Conservation (phyloP, 768 basidiomycete genomes). For the Hypholoma sublateritium region DNA sequence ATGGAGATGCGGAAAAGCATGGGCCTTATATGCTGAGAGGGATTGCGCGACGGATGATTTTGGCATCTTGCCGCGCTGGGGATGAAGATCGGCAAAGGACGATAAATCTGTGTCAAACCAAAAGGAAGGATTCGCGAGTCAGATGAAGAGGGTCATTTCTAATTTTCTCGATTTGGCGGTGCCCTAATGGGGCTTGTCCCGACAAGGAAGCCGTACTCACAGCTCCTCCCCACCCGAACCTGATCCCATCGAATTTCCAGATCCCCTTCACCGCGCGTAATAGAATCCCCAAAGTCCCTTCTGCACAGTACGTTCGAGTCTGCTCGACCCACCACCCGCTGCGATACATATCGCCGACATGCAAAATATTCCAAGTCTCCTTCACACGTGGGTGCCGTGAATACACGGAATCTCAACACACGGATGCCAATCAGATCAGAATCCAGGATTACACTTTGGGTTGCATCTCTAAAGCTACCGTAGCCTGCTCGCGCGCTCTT, state of each 20-base stretch:
- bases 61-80: slow-evolving; percentile 33
- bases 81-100: slow-evolving; percentile 44
- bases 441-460: too few relatives aligned
- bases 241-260: slow-evolving; percentile 14
- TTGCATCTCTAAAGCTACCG: too few relatives aligned
- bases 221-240: too few relatives aligned
- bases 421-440: too few relatives aligned
- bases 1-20: slow-evolving; percentile 27
- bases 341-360: too few relatives aligned
- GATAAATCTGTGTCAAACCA: slow-evolving; percentile 28
- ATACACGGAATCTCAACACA: too few relatives aligned
- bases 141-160: slow-evolving; percentile 30
- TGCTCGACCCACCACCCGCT: too few relatives aligned
- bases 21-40: slow-evolving; percentile 36
- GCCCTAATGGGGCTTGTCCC: slow-evolving; percentile 21
- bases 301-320: too few relatives aligned
- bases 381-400: too few relatives aligned
- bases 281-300: not conserved
- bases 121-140: slow-evolving; percentile 33
- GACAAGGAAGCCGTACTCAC: slow-evolving; percentile 26
- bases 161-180: slow-evolving; percentile 27
- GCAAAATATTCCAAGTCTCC: too few relatives aligned
- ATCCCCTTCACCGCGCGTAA: slow-evolving; percentile 21
- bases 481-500: not conserved
- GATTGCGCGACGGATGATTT: slow-evolving; percentile 31